Base-by-base conservation (phyloP, 495 filamentous ascomycete species). In the Astrocystis sublimbata region DNA sequence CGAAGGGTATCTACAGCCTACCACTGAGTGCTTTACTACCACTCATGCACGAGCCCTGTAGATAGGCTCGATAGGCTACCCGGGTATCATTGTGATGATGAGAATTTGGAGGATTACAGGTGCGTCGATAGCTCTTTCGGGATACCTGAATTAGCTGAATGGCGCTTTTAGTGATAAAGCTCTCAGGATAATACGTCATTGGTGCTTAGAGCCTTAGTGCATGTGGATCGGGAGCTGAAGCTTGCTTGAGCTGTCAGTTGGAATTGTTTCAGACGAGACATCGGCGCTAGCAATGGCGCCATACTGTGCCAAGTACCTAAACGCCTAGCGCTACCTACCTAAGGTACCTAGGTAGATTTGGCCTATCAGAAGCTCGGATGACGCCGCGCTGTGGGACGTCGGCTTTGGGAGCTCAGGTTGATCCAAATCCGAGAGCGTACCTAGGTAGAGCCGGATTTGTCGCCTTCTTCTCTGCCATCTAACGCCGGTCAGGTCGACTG, bases 381-480 rank as follows among this genome's bases (percentile, higher is more conserved):
- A 7, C 9, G n/a, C 36, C 36, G 36, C 23, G 15, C 21, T 24
- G 36, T 17, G 23, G 23, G 23, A n/a, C 28, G 13, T 57, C 54
- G 54, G 54, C 26, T 57, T 45, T 57, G 24, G 17, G 3, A 15
- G 3, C 31, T 35, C 15, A 1, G 9, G 23, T 6, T 57, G 26
- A 19, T 57, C 54, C 54, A 57, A 57, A 45, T 45, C 54, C 54
- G 54, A 57, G 6, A 57, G 17, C 40, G n/a, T n/a, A n/a, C n/a
- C n/a, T n/a, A n/a, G n/a, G n/a, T 13, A 17, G n/a, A 10, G 28
- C n/a, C 38, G 54, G 40, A 57, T 43, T 31, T 43, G 23, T n/a
- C 30, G 24, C 46, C 26, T 8, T n/a, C n/a, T 21, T 35, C 30
- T 36, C 13, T 6, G 8, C 19, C 30, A 7, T 52, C 33, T 10